Evolutionary conservation across 169 alveolate species (phyloP).

Genomic region (Plasmodium cynomolgi): DNA sequence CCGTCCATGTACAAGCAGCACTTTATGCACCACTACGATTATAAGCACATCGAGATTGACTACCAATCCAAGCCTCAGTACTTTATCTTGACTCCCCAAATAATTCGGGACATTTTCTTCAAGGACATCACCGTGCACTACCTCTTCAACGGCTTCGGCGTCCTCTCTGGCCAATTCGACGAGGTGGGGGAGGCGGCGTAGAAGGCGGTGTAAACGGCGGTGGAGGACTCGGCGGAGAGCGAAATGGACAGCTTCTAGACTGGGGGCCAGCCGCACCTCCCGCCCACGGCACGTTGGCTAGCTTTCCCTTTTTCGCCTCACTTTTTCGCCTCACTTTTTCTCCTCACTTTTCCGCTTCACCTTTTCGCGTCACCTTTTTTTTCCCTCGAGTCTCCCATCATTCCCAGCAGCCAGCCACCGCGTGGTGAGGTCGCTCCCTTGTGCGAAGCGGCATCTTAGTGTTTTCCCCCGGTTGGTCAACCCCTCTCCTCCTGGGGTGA

Average conservation of each 20-base stretch:
- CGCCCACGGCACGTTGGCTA: neutral
- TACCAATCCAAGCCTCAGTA: constrained; percentile 78
- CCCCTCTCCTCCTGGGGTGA: neutral
- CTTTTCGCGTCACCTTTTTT: too few relatives aligned
- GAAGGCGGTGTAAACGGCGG: neutral
- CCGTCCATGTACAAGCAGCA: constrained; percentile 10
- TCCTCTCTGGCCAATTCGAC: constrained; percentile 14
- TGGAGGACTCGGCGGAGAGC: neutral
- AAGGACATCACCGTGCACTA: constrained; percentile 56
- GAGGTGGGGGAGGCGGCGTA: neutral
- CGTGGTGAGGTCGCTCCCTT: neutral
- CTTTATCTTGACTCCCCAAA: constrained; percentile 84
- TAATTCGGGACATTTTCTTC: constrained; percentile 45
- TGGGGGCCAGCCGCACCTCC: neutral
- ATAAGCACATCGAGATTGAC: constrained; percentile 24
- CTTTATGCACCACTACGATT: constrained; percentile 1
- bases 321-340: neutral
- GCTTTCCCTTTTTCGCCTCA: neutral
- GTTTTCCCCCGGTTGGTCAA: too few relatives aligned
- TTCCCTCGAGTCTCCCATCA: neutral
- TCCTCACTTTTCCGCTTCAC: too few relatives aligned
- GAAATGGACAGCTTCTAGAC: neutral
- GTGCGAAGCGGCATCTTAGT: neutral
- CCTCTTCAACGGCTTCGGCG: constrained; percentile 58
- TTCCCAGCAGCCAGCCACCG: neutral